Evolutionary conservation across 352 stramenopile genomes (phyloP).

Genomic region (Aphanomyces invadans): DNA sequence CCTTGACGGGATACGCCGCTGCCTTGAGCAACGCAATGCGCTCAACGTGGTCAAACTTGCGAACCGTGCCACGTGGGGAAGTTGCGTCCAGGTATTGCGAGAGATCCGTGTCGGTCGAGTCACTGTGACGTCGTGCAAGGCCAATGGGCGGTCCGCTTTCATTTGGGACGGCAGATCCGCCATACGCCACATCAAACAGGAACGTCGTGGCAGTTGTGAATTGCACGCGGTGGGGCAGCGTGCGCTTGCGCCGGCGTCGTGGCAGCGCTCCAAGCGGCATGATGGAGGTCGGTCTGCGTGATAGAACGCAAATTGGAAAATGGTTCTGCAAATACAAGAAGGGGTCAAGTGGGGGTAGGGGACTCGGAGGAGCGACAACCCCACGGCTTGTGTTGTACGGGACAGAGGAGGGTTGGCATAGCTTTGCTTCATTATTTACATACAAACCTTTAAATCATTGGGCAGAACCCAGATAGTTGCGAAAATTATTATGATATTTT

Average conservation of each 20-base stretch:
- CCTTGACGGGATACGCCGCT: slow-evolving; percentile 8
- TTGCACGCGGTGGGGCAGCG: background rate
- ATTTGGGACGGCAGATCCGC: background rate
- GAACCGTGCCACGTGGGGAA: background rate
- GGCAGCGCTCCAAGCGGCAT: background rate
- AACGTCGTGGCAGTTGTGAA: slow-evolving; percentile 17
- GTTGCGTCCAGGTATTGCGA: background rate
- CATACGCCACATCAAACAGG: slow-evolving; percentile 8
- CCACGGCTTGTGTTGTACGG: too few relatives aligned
- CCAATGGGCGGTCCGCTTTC: slow-evolving; percentile 16
- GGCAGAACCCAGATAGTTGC: too few relatives aligned
- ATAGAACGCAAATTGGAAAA: slow-evolving; percentile 14
- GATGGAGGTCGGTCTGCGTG: background rate
- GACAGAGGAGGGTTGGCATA: too few relatives aligned
- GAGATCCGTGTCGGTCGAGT: background rate
- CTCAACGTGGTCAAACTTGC: slow-evolving; percentile 19
- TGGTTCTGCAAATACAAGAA: background rate
- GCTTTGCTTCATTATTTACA: too few relatives aligned
- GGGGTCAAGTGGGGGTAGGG: background rate
- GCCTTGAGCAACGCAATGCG: slow-evolving; percentile 19
- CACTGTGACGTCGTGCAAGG: background rate
- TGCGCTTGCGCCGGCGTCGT: background rate
- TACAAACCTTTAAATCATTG: too few relatives aligned
- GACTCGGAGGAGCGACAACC: background rate
- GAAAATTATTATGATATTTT: too few relatives aligned